Evolutionary conservation across 257 asterid genomes (phyloP).

Genomic region (Vinca minor): DNA sequence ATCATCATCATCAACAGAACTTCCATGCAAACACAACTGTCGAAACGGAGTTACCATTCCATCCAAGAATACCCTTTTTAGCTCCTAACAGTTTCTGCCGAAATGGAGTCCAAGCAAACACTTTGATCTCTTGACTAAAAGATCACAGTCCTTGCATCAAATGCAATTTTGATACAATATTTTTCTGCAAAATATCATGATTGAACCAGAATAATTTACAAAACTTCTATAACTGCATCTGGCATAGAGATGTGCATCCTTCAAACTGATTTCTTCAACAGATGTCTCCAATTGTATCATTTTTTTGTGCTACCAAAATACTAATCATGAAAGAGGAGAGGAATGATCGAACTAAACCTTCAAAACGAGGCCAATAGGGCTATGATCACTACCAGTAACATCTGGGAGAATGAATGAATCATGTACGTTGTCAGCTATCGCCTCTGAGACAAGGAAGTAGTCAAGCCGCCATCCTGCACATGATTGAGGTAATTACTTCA

Average conservation of each 20-base stretch:
- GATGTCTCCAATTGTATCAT: no score
- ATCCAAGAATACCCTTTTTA: no score
- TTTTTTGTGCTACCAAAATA: not conserved
- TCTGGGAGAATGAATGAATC: conserved; percentile 89
- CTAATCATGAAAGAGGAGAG: not conserved
- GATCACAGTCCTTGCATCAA: no score
- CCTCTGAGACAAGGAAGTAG: conserved; percentile 77
- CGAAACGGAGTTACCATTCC: no score
- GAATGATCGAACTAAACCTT: conserved; percentile 34
- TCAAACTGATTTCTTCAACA: not conserved
- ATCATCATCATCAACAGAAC: no score
- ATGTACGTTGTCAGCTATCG: conserved; percentile 54
- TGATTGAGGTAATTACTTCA: no score
- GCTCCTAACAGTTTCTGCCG: no score
- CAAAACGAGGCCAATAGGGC: conserved; percentile 80
- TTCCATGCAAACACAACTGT: no score
- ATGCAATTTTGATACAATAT: no score
- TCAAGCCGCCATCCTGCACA: conserved; percentile 90
- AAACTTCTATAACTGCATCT: not conserved
- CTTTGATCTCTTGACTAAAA: no score
- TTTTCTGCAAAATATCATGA: no score
- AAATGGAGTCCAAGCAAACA: no score
- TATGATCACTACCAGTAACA: conserved; percentile 79
- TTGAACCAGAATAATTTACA: not conserved
- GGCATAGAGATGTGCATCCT: not conserved